These are phyloP conservation scores for Canavalia gladiata DNA, from an alignment of 306 rosid genomes.

Conservation along the genomic window DNA sequence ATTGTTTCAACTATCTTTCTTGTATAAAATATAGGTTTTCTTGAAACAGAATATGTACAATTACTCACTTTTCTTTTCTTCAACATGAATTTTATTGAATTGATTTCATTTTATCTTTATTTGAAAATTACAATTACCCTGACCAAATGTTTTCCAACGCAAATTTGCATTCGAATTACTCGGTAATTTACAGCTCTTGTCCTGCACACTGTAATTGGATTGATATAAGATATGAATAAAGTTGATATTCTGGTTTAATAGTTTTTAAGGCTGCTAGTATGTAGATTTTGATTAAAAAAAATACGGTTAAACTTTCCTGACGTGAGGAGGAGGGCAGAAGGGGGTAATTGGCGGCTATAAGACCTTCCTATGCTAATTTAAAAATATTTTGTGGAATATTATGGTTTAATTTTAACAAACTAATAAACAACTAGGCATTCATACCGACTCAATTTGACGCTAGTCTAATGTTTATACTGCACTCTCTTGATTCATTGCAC, in stretches of 20 bases:
- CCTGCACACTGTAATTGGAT: not conserved
- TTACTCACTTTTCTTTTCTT: constrained; percentile 7
- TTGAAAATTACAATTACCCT: not conserved
- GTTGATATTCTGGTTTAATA: not conserved
- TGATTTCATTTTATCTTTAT: not conserved
- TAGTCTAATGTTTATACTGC: not conserved
- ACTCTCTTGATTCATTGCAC: not conserved
- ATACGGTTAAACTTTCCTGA: not conserved
- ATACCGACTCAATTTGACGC: too few relatives aligned
- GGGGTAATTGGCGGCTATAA: not conserved
- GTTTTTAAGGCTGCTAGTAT: not conserved
- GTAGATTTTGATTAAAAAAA: not conserved
- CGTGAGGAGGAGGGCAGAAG: not conserved
- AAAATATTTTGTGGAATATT: not conserved
- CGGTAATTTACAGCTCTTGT: not conserved
- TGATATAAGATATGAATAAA: constrained; percentile 6
- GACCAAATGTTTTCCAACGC: not conserved
- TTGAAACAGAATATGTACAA: not conserved
- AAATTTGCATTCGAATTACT: not conserved
- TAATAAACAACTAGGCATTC: not conserved
- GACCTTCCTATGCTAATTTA: not conserved
- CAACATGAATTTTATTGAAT: not conserved
- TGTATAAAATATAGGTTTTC: constrained; percentile 18
- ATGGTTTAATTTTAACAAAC: not conserved
- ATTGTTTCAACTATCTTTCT: constrained; percentile 45